These are phyloP conservation scores for Microdochium bolleyi DNA, from an alignment of 2,329 filamentous ascomycete genomes.

Conservation along the genomic window DNA sequence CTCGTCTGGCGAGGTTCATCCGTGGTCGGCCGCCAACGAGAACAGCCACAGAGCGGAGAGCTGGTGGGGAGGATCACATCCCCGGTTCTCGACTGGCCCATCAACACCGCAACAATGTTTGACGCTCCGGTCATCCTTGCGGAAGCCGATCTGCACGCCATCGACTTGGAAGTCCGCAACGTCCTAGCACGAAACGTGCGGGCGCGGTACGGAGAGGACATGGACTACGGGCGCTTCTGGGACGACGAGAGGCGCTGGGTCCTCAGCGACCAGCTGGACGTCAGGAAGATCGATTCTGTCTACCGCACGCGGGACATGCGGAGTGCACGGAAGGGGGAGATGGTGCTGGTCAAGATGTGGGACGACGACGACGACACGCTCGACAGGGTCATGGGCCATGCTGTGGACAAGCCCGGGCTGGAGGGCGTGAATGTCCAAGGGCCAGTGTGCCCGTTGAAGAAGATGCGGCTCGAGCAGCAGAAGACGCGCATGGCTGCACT, in stretches of 20 bases:
- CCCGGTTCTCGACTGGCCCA: not conserved
- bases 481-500: not conserved
- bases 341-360: slow-evolving; percentile 29
- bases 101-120: not conserved
- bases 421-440: not conserved
- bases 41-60: not conserved
- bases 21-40: not conserved
- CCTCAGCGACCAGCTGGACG: slow-evolving; percentile 26
- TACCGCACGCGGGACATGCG: slow-evolving; percentile 33
- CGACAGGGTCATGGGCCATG: slow-evolving; percentile 23
- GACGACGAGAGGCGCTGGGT: slow-evolving; percentile 30
- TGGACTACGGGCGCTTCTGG: slow-evolving; percentile 21
- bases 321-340: slow-evolving; percentile 22
- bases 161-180: slow-evolving; percentile 19
- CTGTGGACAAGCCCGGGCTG: slow-evolving; percentile 8
- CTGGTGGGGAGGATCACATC: not conserved
- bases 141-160: not conserved
- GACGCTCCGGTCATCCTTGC: not conserved
- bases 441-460: not conserved
- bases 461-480: not conserved
- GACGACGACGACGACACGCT: slow-evolving; percentile 29
- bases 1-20: not conserved
- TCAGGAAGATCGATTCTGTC: slow-evolving; percentile 33
- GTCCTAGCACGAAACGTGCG: slow-evolving; percentile 22
- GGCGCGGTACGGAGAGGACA: slow-evolving; percentile 19